These are phyloP conservation scores for Mycena kentingensis DNA, from an alignment of 768 basidiomycete species.

Conservation along the genomic window DNA sequence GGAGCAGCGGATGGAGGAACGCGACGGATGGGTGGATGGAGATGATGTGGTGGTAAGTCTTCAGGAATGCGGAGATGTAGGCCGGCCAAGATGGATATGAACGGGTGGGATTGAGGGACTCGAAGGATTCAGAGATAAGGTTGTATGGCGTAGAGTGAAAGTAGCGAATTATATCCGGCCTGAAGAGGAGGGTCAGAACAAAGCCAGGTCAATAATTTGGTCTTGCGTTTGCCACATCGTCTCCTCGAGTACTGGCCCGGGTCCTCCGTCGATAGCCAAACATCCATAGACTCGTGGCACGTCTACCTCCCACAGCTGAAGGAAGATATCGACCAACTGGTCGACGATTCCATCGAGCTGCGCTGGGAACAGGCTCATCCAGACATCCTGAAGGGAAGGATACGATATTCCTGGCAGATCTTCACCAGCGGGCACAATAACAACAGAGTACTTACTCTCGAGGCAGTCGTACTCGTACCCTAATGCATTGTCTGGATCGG, in stretches of 20 bases:
- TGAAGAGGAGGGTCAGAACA: neutral
- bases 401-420: slow-evolving; percentile 10
- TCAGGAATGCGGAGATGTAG: slow-evolving; percentile 19
- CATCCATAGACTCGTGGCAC: slow-evolving; percentile 15
- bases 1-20: slow-evolving; percentile 8
- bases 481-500: slow-evolving; percentile 9
- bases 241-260: slow-evolving; percentile 19
- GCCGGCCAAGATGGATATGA: slow-evolving; percentile 15
- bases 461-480: slow-evolving; percentile 22
- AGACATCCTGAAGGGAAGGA: slow-evolving; percentile 14
- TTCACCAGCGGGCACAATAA: neutral
- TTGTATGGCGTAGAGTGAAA: slow-evolving; percentile 18
- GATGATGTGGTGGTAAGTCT: slow-evolving; percentile 14
- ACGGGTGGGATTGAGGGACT: slow-evolving; percentile 9
- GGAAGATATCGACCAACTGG: slow-evolving; percentile 18
- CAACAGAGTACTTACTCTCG: slow-evolving; percentile 3
- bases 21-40: slow-evolving; percentile 13
- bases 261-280: slow-evolving; percentile 4
- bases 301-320: slow-evolving; percentile 4
- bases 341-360: slow-evolving; percentile 16
- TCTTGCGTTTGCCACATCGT: slow-evolving; percentile 20
- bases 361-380: slow-evolving; percentile 5
- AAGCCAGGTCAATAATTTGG: neutral
- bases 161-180: slow-evolving; percentile 19
- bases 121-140: slow-evolving; percentile 13